A percentile compares a stretch with the other conserved stretches of the same genome.
Evolutionary conservation across 1,284 basidiomycete species (phyloP).

Genomic region (Boletus semigastroideus): DNA sequence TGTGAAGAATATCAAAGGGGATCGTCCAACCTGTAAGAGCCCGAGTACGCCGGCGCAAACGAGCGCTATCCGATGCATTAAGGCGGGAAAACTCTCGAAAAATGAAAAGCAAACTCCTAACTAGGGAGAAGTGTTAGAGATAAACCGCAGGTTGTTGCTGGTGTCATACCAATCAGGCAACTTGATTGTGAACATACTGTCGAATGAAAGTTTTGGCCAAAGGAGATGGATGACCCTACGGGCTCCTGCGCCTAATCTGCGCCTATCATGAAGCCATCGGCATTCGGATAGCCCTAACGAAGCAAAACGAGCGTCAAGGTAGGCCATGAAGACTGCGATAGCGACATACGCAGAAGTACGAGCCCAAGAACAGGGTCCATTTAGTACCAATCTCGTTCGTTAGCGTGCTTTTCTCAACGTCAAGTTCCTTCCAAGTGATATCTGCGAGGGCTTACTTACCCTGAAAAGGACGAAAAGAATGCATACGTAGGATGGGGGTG

Average conservation of each 20-base stretch:
- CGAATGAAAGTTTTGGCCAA: no score
- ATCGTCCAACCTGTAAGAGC: slow-evolving; percentile 49
- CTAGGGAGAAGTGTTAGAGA: no score
- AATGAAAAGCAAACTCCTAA: not conserved
- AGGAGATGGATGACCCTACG: no score
- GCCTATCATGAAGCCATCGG: no score
- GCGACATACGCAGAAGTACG: slow-evolving; percentile 26
- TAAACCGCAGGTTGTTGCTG: no score
- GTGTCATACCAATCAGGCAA: no score
- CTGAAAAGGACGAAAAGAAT: slow-evolving; percentile 43
- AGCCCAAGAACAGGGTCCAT: slow-evolving; percentile 52
- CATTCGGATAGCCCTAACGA: slow-evolving; percentile 72
- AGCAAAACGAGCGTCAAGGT: slow-evolving; percentile 37
- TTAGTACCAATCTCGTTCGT: slow-evolving; percentile 55
- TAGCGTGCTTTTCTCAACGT: slow-evolving; percentile 38
- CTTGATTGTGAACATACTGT: no score
- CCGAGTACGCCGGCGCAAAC: slow-evolving; percentile 43
- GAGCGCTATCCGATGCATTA: no score
- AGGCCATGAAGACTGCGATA: slow-evolving; percentile 4
- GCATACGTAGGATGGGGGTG: slow-evolving; percentile 47
- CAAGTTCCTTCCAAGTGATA: not conserved
- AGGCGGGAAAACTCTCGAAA: no score
- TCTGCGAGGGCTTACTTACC: no score
- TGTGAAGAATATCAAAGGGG: no score
- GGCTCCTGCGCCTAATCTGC: slow-evolving; percentile 71